Conservation (phyloP, 331 rosid species). For the Quercus tomentella region DNA sequence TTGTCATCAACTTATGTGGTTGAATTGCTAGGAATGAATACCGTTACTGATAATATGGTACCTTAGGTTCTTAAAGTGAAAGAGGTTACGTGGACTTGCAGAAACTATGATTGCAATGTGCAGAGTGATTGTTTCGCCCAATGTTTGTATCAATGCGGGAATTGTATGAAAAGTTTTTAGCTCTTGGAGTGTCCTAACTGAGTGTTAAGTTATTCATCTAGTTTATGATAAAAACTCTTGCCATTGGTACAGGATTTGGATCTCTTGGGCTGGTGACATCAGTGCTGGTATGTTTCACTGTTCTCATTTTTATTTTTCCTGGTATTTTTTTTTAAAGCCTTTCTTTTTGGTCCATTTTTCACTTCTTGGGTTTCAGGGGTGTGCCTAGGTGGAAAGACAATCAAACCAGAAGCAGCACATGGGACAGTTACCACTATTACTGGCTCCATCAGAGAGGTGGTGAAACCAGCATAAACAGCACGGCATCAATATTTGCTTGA, state of each 20-base stretch:
- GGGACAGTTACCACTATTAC: constrained; percentile 90
- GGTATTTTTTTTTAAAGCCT: neutral
- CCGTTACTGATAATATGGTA: constrained; percentile 94
- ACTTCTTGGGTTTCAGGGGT: constrained; percentile 55
- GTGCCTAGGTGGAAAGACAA: constrained; percentile 95
- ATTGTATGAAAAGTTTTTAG: constrained; percentile 1
- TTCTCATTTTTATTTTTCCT: neutral
- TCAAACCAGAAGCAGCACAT: constrained; percentile 66
- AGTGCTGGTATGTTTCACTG: constrained; percentile 58
- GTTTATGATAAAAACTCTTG: constrained; percentile 19
- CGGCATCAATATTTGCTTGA: constrained; percentile 93
- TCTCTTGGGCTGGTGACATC: constrained; percentile 71
- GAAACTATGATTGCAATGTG: constrained; percentile 95
- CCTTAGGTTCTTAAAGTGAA: constrained; percentile 92
- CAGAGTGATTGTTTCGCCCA: constrained; percentile 95
- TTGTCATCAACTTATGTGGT: constrained; percentile 17
- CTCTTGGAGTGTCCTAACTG: neutral
- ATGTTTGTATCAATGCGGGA: constrained; percentile 41
- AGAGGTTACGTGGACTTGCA: constrained; percentile 99
- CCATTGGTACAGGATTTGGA: constrained; percentile 66
- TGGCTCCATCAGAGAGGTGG: constrained; percentile 91
- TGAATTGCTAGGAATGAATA: constrained; percentile 71
- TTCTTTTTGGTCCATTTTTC: neutral
- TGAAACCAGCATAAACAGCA: constrained; percentile 97
- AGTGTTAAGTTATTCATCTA: neutral